phyloP scores from a whole-genome alignment of 805 yeast species.

The Ogataea degrootiae region DNA sequence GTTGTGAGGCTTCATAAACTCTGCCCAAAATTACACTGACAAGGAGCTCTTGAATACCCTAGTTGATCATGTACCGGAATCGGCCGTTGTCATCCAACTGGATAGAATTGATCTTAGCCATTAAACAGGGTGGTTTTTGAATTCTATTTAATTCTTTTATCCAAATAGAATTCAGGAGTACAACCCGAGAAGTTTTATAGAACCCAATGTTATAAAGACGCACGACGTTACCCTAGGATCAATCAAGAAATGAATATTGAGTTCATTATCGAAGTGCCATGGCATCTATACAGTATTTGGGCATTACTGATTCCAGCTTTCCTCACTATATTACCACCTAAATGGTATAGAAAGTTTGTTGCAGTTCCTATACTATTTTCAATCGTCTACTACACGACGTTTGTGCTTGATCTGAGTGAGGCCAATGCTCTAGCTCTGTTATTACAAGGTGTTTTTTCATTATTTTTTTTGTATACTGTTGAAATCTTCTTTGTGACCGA shows the following conservation, averaged over 20 bases:
- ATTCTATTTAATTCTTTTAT: too few species aligned
- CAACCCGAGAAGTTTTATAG: too few species aligned
- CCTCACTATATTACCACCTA: slow-evolving; percentile 12
- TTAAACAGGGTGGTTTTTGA: too few species aligned
- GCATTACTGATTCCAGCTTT: neutral
- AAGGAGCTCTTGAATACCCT: too few species aligned
- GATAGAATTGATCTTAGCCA: too few species aligned
- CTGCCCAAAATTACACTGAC: too few species aligned
- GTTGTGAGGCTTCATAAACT: too few species aligned
- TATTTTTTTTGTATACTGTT: slow-evolving; percentile 8
- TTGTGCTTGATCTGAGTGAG: neutral
- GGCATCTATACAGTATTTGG: slow-evolving; percentile 4
- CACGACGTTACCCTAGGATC: too few species aligned
- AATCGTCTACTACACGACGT: slow-evolving; percentile 5
- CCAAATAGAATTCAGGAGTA: too few species aligned
- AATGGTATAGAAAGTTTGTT: slow-evolving; percentile 9
- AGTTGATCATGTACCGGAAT: too few species aligned
- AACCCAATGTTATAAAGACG: too few species aligned
- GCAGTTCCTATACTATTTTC: slow-evolving; percentile 7
- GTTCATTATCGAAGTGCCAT: neutral
- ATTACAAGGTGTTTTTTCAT: slow-evolving; percentile 9
- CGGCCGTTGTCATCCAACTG: too few species aligned
- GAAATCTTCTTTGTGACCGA: slow-evolving; percentile 9
- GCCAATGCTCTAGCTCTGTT: slow-evolving; percentile 5
- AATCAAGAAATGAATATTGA: neutral